Evolutionary conservation across 2,329 filamentous ascomycete genomes (phyloP).

Genomic region (Nemania serpens): DNA sequence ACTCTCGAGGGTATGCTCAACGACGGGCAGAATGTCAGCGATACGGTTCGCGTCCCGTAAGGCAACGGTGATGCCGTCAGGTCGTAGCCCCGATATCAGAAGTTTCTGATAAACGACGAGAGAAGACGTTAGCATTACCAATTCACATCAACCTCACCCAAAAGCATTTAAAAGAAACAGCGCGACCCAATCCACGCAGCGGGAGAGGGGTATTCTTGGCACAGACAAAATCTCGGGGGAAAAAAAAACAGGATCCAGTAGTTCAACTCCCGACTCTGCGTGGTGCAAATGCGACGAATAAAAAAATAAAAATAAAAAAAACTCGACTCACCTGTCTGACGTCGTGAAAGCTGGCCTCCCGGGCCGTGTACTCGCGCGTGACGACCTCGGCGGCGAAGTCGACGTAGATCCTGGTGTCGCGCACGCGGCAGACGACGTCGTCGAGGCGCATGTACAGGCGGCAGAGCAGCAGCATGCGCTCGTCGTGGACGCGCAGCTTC

Average conservation of each 20-base stretch:
- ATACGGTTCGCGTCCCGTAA: constrained; percentile 73
- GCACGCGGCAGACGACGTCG: constrained; percentile 82
- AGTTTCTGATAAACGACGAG: constrained; percentile 40
- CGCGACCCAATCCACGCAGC: too few species aligned
- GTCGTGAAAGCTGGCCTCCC: constrained; percentile 79
- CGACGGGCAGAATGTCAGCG: constrained; percentile 63
- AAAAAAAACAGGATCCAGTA: too few species aligned
- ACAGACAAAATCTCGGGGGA: background rate
- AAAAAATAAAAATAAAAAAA: too few species aligned
- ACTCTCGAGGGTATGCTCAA: constrained; percentile 63
- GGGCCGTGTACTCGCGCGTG: constrained; percentile 86
- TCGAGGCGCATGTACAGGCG: constrained; percentile 94
- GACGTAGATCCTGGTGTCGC: constrained; percentile 90
- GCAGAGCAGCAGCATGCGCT: constrained; percentile 80
- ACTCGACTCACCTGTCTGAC: constrained; percentile 67
- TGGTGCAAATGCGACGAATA: too few species aligned
- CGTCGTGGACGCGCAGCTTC: constrained; percentile 92
- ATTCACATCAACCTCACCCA: too few species aligned
- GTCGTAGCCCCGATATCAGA: constrained; percentile 45
- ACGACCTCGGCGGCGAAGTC: constrained; percentile 82
- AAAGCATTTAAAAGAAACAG: too few species aligned
- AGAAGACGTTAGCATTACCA: background rate
- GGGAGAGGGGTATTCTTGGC: too few species aligned
- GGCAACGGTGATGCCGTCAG: constrained; percentile 69
- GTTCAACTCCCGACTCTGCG: too few species aligned